These are phyloP conservation scores for Rhizomucor pusillus DNA, from an alignment of 371 early-diverging fungal genomes.

Conservation along the genomic window DNA sequence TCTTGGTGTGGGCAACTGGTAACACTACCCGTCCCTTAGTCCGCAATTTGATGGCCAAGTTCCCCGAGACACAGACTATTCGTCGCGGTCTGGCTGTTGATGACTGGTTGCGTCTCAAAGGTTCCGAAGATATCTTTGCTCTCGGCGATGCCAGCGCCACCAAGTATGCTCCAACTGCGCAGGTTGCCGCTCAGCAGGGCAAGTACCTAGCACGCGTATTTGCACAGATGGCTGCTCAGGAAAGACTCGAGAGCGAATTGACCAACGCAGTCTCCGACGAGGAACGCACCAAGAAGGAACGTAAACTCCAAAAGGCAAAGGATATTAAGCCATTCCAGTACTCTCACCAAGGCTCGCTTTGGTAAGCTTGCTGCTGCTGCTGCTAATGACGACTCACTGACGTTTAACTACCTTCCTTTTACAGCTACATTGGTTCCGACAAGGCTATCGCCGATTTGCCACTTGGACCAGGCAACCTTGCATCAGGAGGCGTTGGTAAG, in stretches of 20 bases:
- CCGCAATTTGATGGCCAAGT: conserved; percentile 67
- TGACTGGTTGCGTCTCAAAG: conserved; percentile 77
- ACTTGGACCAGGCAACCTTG: conserved; percentile 66
- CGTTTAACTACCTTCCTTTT: not conserved
- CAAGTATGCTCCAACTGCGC: conserved; percentile 87
- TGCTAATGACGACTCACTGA: not conserved
- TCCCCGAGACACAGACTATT: conserved; percentile 70
- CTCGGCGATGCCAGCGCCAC: conserved; percentile 89
- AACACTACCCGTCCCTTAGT: conserved; percentile 86
- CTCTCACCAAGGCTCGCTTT: conserved; percentile 82
- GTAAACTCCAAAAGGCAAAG: conserved; percentile 34
- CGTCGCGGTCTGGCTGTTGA: conserved; percentile 85
- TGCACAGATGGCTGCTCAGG: conserved; percentile 50
- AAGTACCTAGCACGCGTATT: conserved; percentile 78
- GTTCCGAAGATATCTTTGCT: conserved; percentile 74
- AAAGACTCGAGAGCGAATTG: conserved; percentile 35
- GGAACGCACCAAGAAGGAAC: conserved; percentile 35
- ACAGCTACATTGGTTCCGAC: conserved; percentile 82
- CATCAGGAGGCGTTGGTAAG: conserved; percentile 65
- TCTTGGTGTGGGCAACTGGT: conserved; percentile 94
- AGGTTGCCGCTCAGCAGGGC: conserved; percentile 92
- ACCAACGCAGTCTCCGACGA: conserved; percentile 25
- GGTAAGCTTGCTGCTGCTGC: conserved; percentile 37
- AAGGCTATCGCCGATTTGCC: conserved; percentile 90
- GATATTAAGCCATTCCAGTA: conserved; percentile 75